Conservation (phyloP, 2,329 filamentous ascomycete species). For the Ascochyta rabiei region DNA sequence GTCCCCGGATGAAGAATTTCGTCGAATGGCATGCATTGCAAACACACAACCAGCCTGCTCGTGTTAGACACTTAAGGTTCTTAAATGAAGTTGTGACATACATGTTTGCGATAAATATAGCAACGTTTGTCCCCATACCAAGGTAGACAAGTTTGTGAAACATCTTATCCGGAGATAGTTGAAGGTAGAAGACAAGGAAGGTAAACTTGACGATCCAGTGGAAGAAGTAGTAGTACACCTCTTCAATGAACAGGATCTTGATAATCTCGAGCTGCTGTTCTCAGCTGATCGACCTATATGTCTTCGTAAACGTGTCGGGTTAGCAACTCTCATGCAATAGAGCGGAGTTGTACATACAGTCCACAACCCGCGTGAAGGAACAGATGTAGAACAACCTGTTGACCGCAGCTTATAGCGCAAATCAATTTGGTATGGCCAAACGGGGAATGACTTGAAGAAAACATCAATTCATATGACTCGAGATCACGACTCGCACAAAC, state of each 20-base stretch:
- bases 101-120: constrained; percentile 36
- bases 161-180: constrained; percentile 27
- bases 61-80: not conserved
- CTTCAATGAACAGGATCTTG: constrained; percentile 38
- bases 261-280: constrained; percentile 11
- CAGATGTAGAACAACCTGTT: constrained; percentile 29
- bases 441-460: constrained; percentile 27
- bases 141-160: constrained; percentile 33
- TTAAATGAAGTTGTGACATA: not conserved
- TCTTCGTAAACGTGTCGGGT: not conserved
- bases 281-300: not conserved
- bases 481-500: constrained; percentile 26
- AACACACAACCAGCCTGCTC: constrained; percentile 29
- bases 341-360: constrained; percentile 14
- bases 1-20: constrained; percentile 35
- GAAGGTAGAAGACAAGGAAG: constrained; percentile 46
- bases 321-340: not conserved
- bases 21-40: constrained; percentile 43
- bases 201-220: constrained; percentile 43
- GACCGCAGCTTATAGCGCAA: constrained; percentile 26
- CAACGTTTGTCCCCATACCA: constrained; percentile 33
- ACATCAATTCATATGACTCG: constrained; percentile 32
- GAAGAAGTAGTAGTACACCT: constrained; percentile 39
- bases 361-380: constrained; percentile 32
- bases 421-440: constrained; percentile 36